Evolutionary conservation across 176 grass and related monocot genomes (phyloP).

Genomic region (Thalia dealbata): DNA sequence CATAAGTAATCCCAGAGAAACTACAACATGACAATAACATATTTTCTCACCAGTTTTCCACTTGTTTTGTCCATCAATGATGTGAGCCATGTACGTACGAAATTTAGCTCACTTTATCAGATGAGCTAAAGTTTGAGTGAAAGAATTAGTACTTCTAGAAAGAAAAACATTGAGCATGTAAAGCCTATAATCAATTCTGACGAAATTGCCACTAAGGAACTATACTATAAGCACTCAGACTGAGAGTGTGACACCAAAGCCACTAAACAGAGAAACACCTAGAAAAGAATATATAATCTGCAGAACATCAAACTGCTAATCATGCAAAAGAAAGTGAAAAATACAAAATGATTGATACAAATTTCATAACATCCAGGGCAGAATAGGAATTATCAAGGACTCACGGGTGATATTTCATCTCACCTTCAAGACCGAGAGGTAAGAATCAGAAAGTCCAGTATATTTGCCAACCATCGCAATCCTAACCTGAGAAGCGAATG

Average conservation of each 20-base stretch:
- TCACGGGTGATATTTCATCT: not conserved
- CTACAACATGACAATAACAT: not conserved
- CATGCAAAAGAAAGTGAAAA: too few relatives aligned
- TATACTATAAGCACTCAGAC: too few relatives aligned
- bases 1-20: not conserved
- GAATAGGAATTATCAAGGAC: not conserved
- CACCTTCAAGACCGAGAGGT: constrained; percentile 47
- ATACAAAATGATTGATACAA: not conserved
- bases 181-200: too few relatives aligned
- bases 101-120: not conserved
- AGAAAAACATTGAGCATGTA: not conserved
- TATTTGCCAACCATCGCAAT: constrained; percentile 49
- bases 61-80: not conserved
- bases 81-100: not conserved
- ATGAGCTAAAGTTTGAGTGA: too few relatives aligned
- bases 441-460: constrained; percentile 39
- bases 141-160: not conserved
- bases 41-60: not conserved
- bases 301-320: too few relatives aligned
- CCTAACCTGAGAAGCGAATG: constrained; percentile 25
- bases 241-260: too few relatives aligned
- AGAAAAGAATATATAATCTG: too few relatives aligned
- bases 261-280: too few relatives aligned
- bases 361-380: not conserved
- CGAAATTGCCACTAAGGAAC: too few relatives aligned